Conservation (phyloP, 805 yeast genomes). For the Schwanniomyces occidentalis region DNA sequence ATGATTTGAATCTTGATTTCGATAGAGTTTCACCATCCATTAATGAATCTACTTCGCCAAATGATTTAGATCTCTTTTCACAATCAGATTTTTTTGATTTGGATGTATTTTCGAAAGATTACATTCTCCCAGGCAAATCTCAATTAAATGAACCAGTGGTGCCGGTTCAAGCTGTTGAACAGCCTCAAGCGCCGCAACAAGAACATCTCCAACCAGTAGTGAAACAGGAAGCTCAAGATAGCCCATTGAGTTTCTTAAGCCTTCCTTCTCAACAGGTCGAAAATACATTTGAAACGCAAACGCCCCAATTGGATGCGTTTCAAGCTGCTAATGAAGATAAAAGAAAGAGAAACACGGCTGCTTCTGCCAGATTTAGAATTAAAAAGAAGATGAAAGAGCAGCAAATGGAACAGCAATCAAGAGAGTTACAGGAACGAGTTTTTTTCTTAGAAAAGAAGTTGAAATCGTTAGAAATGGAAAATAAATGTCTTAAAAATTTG, state of each 20-base stretch:
- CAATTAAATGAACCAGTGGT: conserved; percentile 2
- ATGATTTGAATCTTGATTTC: conserved; percentile 40
- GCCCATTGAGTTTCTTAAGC: not conserved
- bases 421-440: conserved; percentile 70
- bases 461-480: conserved; percentile 90
- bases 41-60: conserved; percentile 10
- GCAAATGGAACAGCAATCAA: conserved; percentile 77
- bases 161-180: conserved; percentile 1
- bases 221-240: conserved; percentile 1
- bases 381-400: conserved; percentile 91
- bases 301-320: conserved; percentile 1
- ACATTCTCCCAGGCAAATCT: conserved; percentile 12
- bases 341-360: conserved; percentile 87
- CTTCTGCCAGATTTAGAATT: conserved; percentile 89
- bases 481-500: conserved; percentile 75
- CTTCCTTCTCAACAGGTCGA: not conserved
- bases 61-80: conserved; percentile 40
- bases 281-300: not conserved
- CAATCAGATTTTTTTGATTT: conserved; percentile 41
- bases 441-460: conserved; percentile 67
- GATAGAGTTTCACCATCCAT: conserved; percentile 15
- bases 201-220: conserved; percentile 4
- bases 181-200: conserved; percentile 3
- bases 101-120: conserved; percentile 29
- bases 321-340: conserved; percentile 59